Percentiles rank a stretch among this genome's conserved stretches.
These are phyloP conservation scores for Aspergillus pseudoterreus DNA, from an alignment of 2,329 filamentous ascomycete genomes.

Conservation along the genomic window DNA sequence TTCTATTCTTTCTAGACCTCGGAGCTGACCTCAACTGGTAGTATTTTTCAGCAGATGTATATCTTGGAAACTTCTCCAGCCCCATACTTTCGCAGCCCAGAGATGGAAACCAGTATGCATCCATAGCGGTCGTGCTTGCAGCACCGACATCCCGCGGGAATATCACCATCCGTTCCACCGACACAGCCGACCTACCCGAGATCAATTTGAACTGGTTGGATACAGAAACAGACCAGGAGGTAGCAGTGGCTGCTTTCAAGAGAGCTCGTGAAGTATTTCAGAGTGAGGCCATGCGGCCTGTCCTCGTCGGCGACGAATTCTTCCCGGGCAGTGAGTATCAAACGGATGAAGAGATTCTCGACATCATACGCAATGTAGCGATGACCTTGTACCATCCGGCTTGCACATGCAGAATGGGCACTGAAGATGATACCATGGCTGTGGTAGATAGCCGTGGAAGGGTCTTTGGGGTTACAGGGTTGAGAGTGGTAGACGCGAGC, in stretches of 20 bases:
- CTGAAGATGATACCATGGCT: slow-evolving; percentile 21
- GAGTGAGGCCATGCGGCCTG: slow-evolving; percentile 23
- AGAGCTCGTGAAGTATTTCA: slow-evolving; percentile 39
- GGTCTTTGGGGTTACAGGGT: slow-evolving; percentile 27
- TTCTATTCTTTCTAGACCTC: neutral
- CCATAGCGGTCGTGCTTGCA: slow-evolving; percentile 22
- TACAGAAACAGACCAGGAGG: slow-evolving; percentile 41
- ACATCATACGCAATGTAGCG: slow-evolving; percentile 27
- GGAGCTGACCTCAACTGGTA: slow-evolving; percentile 2
- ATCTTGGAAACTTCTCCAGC: slow-evolving; percentile 25
- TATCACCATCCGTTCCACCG: slow-evolving; percentile 36
- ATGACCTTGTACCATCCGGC: slow-evolving; percentile 28
- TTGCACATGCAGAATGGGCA: slow-evolving; percentile 34
- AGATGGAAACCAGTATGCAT: slow-evolving; percentile 23
- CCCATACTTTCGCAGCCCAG: slow-evolving; percentile 20
- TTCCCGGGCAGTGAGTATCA: slow-evolving; percentile 36
- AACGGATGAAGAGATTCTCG: slow-evolving; percentile 44
- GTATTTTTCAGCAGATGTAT: slow-evolving; percentile 27
- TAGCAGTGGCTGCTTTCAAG: slow-evolving; percentile 43
- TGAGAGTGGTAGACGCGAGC: slow-evolving; percentile 38
- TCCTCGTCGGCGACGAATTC: slow-evolving; percentile 34
- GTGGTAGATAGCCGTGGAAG: slow-evolving; percentile 30
- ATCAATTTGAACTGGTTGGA: slow-evolving; percentile 48
- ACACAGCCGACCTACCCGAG: slow-evolving; percentile 35
- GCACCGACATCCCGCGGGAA: slow-evolving; percentile 45